Base-by-base conservation (phyloP, 768 basidiomycete genomes). In the Mycena haematopus region DNA sequence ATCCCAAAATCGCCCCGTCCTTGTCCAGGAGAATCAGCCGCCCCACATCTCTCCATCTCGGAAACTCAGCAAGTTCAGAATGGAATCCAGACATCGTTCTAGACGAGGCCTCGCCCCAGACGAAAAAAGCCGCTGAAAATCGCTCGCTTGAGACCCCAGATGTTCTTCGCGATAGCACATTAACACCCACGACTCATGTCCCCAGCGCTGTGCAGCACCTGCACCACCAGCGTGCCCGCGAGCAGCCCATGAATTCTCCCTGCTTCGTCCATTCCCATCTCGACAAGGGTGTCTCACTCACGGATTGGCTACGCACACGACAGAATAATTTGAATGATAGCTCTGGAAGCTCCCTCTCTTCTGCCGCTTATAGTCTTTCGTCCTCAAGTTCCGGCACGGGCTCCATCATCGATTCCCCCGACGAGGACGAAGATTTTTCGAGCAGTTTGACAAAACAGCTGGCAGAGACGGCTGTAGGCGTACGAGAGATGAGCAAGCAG, bases 401-500 rank as follows among this genome's bases (percentile, higher is more conserved):
- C 56, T 68, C 70, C 58, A 73, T 74, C 58, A 72, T 72, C 63
- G 76, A 80, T 56, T 38, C 73, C 66, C 51, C 70, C 67, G 84
- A 82, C 50, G 88, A 87, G 31, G 88, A 87, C 25, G 88, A 90
- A 29, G 88, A 88, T 47, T 87, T 86, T 64, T 85, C 84, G 1
- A 84, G 85, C 45, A 96, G 89, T 72, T 76, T 99, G 70, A 99
- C 97, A 7, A 90, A 86, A 72, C 93, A 95, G 68, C 82, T 99
- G 15, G 97, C 96, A 9, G 96, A 96, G 78, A 99, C 97, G 21
- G 97, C 97, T 19, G 93, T 95, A 14, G 92, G 95, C 40, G 97
- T 99, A 13, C 85, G 97, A 51, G 97, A 99, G 77, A 96, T 98
- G 95, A 96, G 95, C 86, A 96, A 96, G 76, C 93, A 96, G 75